Percentiles rank a stretch among this genome's conserved stretches.
phyloP scores from a whole-genome alignment of 2,329 filamentous ascomycete genomes.

The Penicillium rolfsii region DNA sequence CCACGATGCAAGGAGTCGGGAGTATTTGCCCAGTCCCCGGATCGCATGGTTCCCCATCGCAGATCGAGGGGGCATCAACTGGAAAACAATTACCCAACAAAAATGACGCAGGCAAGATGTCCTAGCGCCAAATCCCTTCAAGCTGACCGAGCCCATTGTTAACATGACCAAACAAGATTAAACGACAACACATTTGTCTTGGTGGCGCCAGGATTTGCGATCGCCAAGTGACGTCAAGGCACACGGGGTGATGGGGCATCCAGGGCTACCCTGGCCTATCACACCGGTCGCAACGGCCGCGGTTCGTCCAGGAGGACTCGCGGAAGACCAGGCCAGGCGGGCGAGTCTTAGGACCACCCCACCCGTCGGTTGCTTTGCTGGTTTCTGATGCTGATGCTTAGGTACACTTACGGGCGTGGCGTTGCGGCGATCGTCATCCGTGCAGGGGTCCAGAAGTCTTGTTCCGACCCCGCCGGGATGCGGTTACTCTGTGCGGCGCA shows the following conservation, averaged over 20 bases:
- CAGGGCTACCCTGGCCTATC: slow-evolving; percentile 2
- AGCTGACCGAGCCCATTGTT: background rate
- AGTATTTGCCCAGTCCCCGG: slow-evolving; percentile 23
- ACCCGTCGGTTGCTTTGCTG: background rate
- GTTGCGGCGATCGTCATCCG: slow-evolving; percentile 26
- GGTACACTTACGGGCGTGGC: slow-evolving; percentile 27
- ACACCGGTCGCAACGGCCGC: slow-evolving; percentile 9
- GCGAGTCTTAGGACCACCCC: slow-evolving; percentile 19
- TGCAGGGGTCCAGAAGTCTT: slow-evolving; percentile 24
- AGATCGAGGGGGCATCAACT: background rate
- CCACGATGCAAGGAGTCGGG: slow-evolving; percentile 34
- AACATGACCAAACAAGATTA: background rate
- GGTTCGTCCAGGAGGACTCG: slow-evolving; percentile 6
- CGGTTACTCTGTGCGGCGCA: slow-evolving; percentile 16
- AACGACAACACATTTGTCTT: background rate
- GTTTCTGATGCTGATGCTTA: background rate
- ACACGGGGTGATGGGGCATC: background rate
- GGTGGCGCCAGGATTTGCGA: slow-evolving; percentile 1
- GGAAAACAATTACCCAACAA: slow-evolving; percentile 3
- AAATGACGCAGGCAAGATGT: slow-evolving; percentile 6
- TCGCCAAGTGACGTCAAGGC: slow-evolving; percentile 29
- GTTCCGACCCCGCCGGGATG: slow-evolving; percentile 21
- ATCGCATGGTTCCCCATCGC: slow-evolving; percentile 25
- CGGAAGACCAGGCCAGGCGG: background rate
- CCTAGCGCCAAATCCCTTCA: background rate